Base-by-base conservation (phyloP, 2,329 filamentous ascomycete genomes). In the Xylariaceae sp. region DNA sequence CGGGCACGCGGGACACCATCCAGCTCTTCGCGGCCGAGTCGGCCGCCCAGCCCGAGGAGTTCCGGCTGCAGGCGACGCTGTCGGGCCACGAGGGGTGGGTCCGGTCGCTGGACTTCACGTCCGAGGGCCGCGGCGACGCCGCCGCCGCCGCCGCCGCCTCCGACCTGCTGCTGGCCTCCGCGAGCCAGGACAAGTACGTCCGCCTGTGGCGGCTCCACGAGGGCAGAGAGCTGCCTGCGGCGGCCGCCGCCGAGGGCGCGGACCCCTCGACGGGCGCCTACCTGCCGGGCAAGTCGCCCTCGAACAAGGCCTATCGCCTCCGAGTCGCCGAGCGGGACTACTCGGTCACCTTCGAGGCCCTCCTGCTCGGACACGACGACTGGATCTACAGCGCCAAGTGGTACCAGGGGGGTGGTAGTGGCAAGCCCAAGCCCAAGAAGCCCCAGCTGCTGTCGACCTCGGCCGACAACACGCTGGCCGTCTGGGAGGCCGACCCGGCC, bases 161-260 rank as follows among this genome's bases (percentile, higher is more conserved):
- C 33, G 89, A 95, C 54, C 56, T 94, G 4, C 61, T 96, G 15
- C 71, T 98, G 14, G 87, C 90, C 1, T 96, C 90, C 9, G 89
- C 89, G 15, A 96, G 90, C 55, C 92, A 98, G 58, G 92, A 98
- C 60, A 95, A 94, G 61, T 98, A 96, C 51, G 81, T 96, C 38
- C 83, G 92, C 25, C 72, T 98, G 22, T 98, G 92, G 92, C 77
- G 89, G 37, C 64, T 98, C 22, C 83, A 84, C 43, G 67, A 74
- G 40, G 86, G 85, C 21, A 72, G 72, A 38, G 75, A 79, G 21
- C 61, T 83, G 2, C 77, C 80, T 0, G 64, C 71, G 31, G 64
- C 71, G 31, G 72, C 70, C 24, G 65, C 61, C 5, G 65, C 70
- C 1, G 61, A 60, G 16, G 67, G 74, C 5, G 61, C 66, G 9